Percentiles rank a stretch among this genome's conserved stretches.
Evolutionary conservation across 495 filamentous ascomycete genomes (phyloP).

Genomic region (Aspergillus incahuasiensis): DNA sequence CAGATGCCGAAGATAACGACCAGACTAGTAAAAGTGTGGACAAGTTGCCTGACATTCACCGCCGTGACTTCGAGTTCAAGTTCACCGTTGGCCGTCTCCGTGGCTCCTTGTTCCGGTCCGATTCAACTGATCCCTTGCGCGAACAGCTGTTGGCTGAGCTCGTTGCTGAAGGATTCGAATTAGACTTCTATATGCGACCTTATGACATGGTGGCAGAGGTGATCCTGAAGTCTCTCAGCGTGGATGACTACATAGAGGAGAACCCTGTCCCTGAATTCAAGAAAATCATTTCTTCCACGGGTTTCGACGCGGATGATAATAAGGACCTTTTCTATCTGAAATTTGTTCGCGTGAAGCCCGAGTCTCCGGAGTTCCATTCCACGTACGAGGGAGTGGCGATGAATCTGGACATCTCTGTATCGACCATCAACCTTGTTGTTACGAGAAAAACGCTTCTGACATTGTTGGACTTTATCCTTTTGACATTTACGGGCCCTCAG

Average conservation of each 20-base stretch:
- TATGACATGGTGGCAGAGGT: conserved; percentile 92
- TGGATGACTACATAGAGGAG: conserved; percentile 91
- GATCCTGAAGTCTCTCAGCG: conserved; percentile 74
- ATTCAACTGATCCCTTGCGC: conserved; percentile 68
- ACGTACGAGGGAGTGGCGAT: conserved; percentile 90
- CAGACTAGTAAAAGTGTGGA: conserved; percentile 56
- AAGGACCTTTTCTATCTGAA: conserved; percentile 84
- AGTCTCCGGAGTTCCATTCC: conserved; percentile 88
- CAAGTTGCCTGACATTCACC: conserved; percentile 62
- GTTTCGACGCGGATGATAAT: conserved; percentile 61
- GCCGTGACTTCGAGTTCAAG: conserved; percentile 89
- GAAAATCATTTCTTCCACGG: conserved; percentile 87
- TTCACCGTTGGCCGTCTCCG: conserved; percentile 90
- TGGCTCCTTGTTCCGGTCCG: conserved; percentile 83
- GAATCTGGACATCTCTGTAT: conserved; percentile 85
- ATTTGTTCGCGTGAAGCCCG: conserved; percentile 80
- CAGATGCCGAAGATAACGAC: conserved; percentile 59
- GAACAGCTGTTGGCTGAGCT: conserved; percentile 87
- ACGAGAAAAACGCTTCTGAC: conserved; percentile 91
- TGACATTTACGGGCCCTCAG: conserved; percentile 82
- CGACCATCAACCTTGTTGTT: conserved; percentile 92
- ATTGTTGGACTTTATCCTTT: conserved; percentile 90
- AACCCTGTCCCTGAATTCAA: conserved; percentile 91
- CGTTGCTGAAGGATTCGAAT: conserved; percentile 80
- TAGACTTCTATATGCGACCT: conserved; percentile 81